Conservation (phyloP, 805 yeast species). For the Zygoascus biomembranicola region DNA sequence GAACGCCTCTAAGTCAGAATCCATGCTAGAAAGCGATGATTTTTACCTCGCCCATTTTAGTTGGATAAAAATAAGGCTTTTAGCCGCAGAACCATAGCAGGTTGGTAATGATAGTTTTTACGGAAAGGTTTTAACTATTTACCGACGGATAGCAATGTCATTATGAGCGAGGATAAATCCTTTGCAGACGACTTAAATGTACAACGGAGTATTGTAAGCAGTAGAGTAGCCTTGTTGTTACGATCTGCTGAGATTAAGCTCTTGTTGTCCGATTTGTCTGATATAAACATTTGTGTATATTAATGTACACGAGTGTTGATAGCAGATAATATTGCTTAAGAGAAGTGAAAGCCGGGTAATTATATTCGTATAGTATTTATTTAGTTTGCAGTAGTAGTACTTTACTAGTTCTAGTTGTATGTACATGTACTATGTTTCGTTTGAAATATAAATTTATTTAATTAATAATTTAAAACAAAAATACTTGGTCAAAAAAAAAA, state of each 20-base stretch:
- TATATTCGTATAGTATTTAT: too few relatives aligned
- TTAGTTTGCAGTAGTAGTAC: too few relatives aligned
- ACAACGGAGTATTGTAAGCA: conserved; percentile 42
- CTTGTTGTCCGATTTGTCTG: conserved; percentile 32
- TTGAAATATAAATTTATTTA: too few relatives aligned
- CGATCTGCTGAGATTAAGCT: conserved; percentile 46
- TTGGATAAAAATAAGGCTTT: conserved; percentile 35
- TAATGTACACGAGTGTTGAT: not conserved
- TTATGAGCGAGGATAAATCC: conserved; percentile 40
- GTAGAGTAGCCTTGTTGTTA: conserved; percentile 48
- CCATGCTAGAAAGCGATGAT: conserved; percentile 44
- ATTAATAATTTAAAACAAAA: too few relatives aligned
- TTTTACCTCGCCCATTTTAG: conserved; percentile 36
- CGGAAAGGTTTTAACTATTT: conserved; percentile 35
- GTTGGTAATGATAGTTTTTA: conserved; percentile 30
- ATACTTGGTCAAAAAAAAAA: too few relatives aligned
- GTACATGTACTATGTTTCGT: too few relatives aligned
- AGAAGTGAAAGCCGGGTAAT: not conserved
- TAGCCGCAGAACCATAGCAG: conserved; percentile 38
- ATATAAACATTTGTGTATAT: not conserved
- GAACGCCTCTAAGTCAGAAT: conserved; percentile 47
- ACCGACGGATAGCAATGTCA: conserved; percentile 38
- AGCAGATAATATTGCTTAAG: not conserved
- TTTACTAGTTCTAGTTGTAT: too few relatives aligned
- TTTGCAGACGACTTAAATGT: conserved; percentile 40